Conservation (phyloP, 495 filamentous ascomycete genomes). For the Penicillium simplicissimum region DNA sequence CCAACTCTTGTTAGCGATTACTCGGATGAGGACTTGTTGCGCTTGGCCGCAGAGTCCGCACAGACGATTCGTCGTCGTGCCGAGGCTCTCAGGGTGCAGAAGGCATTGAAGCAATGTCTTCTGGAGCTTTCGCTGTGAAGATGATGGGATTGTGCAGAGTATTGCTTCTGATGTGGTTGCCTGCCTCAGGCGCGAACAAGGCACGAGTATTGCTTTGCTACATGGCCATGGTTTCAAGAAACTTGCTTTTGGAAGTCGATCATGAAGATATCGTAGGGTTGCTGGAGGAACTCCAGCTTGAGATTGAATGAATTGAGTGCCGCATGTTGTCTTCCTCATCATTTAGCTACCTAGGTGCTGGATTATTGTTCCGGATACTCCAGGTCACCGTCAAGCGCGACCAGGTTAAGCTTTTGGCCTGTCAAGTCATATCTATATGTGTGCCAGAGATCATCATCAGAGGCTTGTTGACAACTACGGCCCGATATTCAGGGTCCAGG, state of each 20-base stretch:
- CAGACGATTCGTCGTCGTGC: background rate
- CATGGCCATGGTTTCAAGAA: background rate
- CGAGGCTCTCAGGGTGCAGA: background rate
- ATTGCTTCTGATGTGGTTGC: background rate
- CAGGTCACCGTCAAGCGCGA: too few relatives aligned
- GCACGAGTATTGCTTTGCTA: background rate
- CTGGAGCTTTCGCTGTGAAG: background rate
- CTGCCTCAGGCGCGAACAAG: background rate
- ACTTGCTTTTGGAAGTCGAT: background rate
- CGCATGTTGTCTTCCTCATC: too few relatives aligned
- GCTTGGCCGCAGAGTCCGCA: background rate
- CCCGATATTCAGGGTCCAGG: too few relatives aligned
- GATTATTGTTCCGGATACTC: too few relatives aligned
- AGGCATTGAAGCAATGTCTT: background rate
- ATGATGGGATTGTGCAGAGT: background rate
- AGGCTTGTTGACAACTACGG: too few relatives aligned
- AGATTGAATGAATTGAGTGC: too few relatives aligned
- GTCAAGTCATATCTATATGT: too few relatives aligned
- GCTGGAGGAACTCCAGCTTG: too few relatives aligned
- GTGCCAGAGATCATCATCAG: too few relatives aligned
- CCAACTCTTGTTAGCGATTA: constrained; percentile 3
- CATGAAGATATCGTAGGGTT: too few relatives aligned
- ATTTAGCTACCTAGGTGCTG: too few relatives aligned
- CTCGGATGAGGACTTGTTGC: constrained; percentile 6
- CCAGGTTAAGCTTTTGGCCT: too few relatives aligned